Evolutionary conservation across 2,329 filamentous ascomycete genomes (phyloP).

Genomic region (Fusarium nelsonii): DNA sequence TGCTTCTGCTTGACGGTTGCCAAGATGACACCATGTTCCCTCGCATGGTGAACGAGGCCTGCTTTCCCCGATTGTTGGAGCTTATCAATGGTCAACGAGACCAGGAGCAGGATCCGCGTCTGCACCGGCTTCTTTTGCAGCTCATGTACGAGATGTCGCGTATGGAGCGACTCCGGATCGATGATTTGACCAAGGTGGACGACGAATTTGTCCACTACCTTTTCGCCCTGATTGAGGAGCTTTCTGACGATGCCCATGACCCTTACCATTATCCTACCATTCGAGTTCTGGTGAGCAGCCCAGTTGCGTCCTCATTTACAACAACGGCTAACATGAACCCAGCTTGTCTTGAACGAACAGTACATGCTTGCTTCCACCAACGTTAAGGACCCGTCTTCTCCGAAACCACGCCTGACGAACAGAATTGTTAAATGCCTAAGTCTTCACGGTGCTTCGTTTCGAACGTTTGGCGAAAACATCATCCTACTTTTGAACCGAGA

Average conservation of each 20-base stretch:
- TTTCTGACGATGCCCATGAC: conserved; percentile 88
- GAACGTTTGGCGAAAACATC: conserved; percentile 97
- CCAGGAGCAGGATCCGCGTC: conserved; percentile 72
- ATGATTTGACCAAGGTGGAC: conserved; percentile 81
- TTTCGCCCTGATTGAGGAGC: conserved; percentile 87
- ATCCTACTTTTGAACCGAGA: conserved; percentile 95
- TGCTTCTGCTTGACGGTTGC: conserved; percentile 89
- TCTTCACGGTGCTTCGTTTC: conserved; percentile 81
- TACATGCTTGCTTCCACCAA: conserved; percentile 86
- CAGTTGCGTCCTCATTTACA: background rate
- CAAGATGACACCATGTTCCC: conserved; percentile 82
- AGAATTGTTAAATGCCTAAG: conserved; percentile 93
- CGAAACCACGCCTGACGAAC: conserved; percentile 77
- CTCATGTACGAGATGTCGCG: conserved; percentile 97
- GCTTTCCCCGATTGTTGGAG: conserved; percentile 85
- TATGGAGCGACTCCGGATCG: conserved; percentile 81
- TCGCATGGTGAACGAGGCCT: conserved; percentile 87
- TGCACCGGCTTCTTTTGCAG: conserved; percentile 87
- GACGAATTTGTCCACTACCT: conserved; percentile 88
- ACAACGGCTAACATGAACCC: conserved; percentile 34
- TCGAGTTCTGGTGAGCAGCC: conserved; percentile 79
- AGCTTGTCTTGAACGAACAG: conserved; percentile 97
- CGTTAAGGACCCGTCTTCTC: conserved; percentile 54
- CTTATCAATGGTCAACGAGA: conserved; percentile 77
- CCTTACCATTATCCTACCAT: conserved; percentile 98